A percentile compares a stretch with the other conserved stretches of the same genome.
Evolutionary conservation across 768 basidiomycete species (phyloP).

Genomic region (Phlebiopsis flavidoalba): DNA sequence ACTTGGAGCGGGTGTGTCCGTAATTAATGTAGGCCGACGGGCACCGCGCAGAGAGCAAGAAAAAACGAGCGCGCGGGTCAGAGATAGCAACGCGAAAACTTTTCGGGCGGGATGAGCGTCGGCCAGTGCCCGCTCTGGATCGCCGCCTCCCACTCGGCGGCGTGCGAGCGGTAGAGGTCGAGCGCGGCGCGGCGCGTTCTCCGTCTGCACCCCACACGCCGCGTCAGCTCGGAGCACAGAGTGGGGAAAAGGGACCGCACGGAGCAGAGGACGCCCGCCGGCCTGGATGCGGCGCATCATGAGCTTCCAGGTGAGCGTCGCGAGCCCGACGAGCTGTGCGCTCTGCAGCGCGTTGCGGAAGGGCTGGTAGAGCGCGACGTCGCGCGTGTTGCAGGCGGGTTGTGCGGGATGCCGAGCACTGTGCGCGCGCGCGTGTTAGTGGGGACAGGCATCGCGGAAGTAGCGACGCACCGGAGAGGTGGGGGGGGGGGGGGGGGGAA

Average conservation of each 20-base stretch:
- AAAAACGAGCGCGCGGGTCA: conserved; percentile 23
- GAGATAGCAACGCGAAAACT: conserved; percentile 76
- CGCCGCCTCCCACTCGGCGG: conserved; percentile 60
- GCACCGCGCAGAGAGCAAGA: neutral
- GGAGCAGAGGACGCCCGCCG: conserved; percentile 53
- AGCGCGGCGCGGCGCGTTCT: conserved; percentile 66
- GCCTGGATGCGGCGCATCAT: conserved; percentile 78
- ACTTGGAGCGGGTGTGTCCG: neutral
- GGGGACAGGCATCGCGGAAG: neutral
- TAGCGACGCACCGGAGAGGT: conserved; percentile 59
- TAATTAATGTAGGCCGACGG: neutral
- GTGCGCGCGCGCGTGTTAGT: neutral
- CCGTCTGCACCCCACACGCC: conserved; percentile 46
- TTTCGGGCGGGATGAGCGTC: conserved; percentile 67
- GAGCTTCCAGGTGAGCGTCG: conserved; percentile 77
- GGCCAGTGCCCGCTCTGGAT: conserved; percentile 67
- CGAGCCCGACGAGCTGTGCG: conserved; percentile 66
- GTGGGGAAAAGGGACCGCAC: conserved; percentile 39
- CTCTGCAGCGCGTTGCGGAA: conserved; percentile 68
- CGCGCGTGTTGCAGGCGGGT: conserved; percentile 72
- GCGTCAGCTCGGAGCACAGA: neutral
- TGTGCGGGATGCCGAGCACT: conserved; percentile 81
- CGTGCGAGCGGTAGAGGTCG: conserved; percentile 51
- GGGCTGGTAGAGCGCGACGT: conserved; percentile 78
- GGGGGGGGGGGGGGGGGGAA: no score